Percentiles rank a stretch among this genome's conserved stretches.
Conservation (phyloP, 768 basidiomycete genomes). For the Xerocomellus intermedius region DNA sequence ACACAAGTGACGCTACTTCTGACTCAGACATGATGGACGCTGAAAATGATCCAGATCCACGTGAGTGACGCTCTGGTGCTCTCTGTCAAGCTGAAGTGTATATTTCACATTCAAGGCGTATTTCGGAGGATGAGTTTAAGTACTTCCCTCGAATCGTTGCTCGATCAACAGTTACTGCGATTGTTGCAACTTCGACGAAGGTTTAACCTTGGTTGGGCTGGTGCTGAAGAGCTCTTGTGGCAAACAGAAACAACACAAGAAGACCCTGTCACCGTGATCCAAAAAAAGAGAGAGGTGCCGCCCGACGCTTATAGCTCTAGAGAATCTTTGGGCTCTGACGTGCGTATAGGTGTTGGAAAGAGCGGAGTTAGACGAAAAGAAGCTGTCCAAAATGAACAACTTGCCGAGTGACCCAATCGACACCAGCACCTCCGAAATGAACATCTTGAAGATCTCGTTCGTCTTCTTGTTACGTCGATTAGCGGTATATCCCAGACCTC, state of each 20-base stretch:
- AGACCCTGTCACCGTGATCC: slow-evolving; percentile 39
- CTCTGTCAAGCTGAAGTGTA: slow-evolving; percentile 25
- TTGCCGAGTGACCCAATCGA: slow-evolving; percentile 58
- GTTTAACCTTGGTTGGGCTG: slow-evolving; percentile 65
- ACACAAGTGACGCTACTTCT: background rate
- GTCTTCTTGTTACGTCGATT: slow-evolving; percentile 64
- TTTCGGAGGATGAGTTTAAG: slow-evolving; percentile 67
- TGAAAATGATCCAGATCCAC: background rate
- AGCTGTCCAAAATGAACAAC: slow-evolving; percentile 38
- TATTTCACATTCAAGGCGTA: slow-evolving; percentile 32
- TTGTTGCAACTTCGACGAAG: slow-evolving; percentile 50
- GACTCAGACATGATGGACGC: background rate
- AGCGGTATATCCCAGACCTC: slow-evolving; percentile 39
- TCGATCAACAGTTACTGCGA: slow-evolving; percentile 55
- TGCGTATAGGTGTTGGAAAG: slow-evolving; percentile 5
- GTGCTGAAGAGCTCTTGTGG: slow-evolving; percentile 54
- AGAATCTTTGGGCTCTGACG: background rate
- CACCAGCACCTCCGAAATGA: slow-evolving; percentile 39
- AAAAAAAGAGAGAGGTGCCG: slow-evolving; percentile 31
- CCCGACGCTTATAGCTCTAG: background rate
- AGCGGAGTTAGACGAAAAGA: slow-evolving; percentile 47
- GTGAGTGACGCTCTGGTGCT: background rate
- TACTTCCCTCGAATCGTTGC: slow-evolving; percentile 56
- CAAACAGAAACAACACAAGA: slow-evolving; percentile 46
- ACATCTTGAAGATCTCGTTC: slow-evolving; percentile 62